Conservation (phyloP, 495 filamentous ascomycete species). For the Aspergillus biplanus region DNA sequence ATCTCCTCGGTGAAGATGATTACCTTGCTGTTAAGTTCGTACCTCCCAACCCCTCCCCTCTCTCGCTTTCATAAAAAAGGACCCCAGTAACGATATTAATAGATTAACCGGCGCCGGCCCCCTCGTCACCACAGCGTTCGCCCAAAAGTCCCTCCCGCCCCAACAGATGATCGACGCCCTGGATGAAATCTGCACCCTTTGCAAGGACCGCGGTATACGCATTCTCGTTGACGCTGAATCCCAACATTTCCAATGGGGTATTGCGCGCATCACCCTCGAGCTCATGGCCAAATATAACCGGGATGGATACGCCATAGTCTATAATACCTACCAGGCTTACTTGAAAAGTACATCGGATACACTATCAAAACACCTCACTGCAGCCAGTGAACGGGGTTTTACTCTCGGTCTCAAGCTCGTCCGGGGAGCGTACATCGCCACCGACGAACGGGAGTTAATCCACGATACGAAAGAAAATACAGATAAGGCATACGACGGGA, state of each 20-base stretch:
- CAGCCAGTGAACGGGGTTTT: slow-evolving; percentile 66
- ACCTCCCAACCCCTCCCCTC: too few relatives aligned
- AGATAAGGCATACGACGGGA: slow-evolving; percentile 58
- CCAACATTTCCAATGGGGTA: slow-evolving; percentile 71
- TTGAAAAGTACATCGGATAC: slow-evolving; percentile 66
- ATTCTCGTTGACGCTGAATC: slow-evolving; percentile 89
- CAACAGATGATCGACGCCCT: slow-evolving; percentile 43
- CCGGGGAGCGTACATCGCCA: slow-evolving; percentile 82
- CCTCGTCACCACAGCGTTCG: slow-evolving; percentile 36
- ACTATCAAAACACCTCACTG: slow-evolving; percentile 63
- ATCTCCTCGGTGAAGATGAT: slow-evolving; percentile 67
- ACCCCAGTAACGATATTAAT: neutral
- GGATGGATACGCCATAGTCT: slow-evolving; percentile 60
- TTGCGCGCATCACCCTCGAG: slow-evolving; percentile 73
- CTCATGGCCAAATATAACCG: slow-evolving; percentile 78
- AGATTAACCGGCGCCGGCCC: slow-evolving; percentile 40
- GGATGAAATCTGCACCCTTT: slow-evolving; percentile 39
- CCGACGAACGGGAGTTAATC: slow-evolving; percentile 74
- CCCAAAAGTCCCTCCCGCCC: slow-evolving; percentile 34
- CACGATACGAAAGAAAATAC: slow-evolving; percentile 81
- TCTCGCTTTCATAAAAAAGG: neutral
- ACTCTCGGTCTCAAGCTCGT: slow-evolving; percentile 86
- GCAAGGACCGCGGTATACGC: slow-evolving; percentile 60
- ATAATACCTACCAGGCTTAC: slow-evolving; percentile 83
- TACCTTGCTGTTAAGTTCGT: slow-evolving; percentile 81